Evolutionary conservation across 2,329 filamentous ascomycete species (phyloP), one percentile per base, ranked within the genome.

Genomic region (Orbilia oligospora): DNA sequence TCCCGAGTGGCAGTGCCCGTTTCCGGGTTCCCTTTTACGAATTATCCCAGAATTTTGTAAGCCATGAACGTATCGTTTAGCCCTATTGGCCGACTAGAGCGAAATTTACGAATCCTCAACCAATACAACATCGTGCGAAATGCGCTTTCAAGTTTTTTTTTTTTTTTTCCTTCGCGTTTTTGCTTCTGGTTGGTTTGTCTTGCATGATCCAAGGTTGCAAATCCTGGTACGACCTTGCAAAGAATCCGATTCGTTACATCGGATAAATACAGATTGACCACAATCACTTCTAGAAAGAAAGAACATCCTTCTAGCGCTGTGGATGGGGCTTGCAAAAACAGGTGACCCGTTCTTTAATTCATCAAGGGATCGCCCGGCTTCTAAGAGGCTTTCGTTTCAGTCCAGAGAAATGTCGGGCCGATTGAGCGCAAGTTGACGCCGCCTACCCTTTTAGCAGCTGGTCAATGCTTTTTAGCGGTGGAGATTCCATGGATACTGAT

Each of bases 241-340:
- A 75, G 53, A 71, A 79, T 73, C 76, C 69, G 76, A 79, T 79
- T 75, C 64, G 71, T 66, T 69, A 53, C 56, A 66, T 70, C 71
- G 69, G 69, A 79, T 79, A 79, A 75, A 75, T 79, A 58, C 70
- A 71, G 55, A 70, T 71, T 79, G 70, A 22, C 46, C 63, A 64
- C 53, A 65, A 72, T 63, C 66, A 55, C 20, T 77, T 78, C 75
- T 78, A 78, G 75, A 78, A 78, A 20, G 33, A 61, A 70, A 14
- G 30, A 27, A 48, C 64, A 46, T 41, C 49, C 18, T 53, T 67
- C 48, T 44, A 48, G 38, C 22, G 58, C 49, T 27, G 22, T 51
- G 36, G 41, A 67, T 61, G 64, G 69, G 70, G 65, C 58, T 79
- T 53, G 46, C 36, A 8, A 68, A 72, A 69, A 65, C 69, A 69